Evolutionary conservation across 345 rosid genomes (phyloP).

Genomic region (Cardamine occulta): DNA sequence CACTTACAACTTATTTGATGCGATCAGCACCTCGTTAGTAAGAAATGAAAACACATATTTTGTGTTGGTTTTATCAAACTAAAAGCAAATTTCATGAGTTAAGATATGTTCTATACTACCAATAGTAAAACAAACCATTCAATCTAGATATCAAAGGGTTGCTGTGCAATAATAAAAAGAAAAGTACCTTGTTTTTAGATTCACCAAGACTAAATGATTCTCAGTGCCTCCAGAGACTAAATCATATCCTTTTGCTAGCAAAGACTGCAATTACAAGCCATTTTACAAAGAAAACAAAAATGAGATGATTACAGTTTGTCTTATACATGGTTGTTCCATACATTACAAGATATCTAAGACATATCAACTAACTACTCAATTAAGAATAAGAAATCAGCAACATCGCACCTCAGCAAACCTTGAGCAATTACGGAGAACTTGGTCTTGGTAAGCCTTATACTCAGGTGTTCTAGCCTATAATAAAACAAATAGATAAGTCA

Average conservation of each 20-base stretch:
- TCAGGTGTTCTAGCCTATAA: slow-evolving; percentile 76
- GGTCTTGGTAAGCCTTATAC: slow-evolving; percentile 88
- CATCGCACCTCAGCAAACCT: slow-evolving; percentile 73
- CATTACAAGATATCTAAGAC: neutral
- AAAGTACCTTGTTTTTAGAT: slow-evolving; percentile 75
- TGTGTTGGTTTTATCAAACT: neutral
- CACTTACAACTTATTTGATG: neutral
- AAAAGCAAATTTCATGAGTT: too few species aligned
- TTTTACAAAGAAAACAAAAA: neutral
- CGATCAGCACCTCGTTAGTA: neutral
- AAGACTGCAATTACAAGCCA: slow-evolving; percentile 59
- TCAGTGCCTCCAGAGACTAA: slow-evolving; percentile 97
- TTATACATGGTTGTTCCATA: neutral
- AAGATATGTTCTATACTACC: too few species aligned
- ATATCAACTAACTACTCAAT: slow-evolving; percentile 20
- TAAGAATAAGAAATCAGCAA: neutral
- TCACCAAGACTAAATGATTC: slow-evolving; percentile 91
- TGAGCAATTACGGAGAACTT: slow-evolving; percentile 79
- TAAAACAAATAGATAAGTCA: slow-evolving; percentile 25
- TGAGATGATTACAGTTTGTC: slow-evolving; percentile 11
- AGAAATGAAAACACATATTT: neutral
- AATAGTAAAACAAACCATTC: neutral
- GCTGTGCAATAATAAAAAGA: neutral
- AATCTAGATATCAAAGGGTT: neutral
- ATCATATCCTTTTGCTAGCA: slow-evolving; percentile 76